phyloP scores from a whole-genome alignment of 78 protist species.

The Bigelowiella natans region DNA sequence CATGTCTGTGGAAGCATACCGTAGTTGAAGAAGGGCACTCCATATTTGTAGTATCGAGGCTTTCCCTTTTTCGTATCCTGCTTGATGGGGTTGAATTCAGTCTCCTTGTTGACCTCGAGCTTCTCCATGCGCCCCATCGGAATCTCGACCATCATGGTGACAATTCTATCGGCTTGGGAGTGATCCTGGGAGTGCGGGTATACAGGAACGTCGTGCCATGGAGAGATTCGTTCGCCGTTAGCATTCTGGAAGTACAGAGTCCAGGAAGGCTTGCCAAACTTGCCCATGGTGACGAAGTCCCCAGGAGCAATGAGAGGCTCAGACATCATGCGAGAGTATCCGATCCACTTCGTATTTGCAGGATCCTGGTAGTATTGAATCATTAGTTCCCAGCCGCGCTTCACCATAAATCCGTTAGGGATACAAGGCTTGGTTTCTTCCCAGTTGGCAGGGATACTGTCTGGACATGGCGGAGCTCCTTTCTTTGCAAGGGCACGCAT shows the following conservation, averaged over 20 bases:
- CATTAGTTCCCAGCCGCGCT: constrained; percentile 6
- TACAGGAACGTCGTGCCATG: constrained; percentile 44
- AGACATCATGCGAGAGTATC: background rate
- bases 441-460: background rate
- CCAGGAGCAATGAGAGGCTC: background rate
- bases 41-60: constrained; percentile 38
- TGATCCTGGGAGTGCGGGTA: background rate
- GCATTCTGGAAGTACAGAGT: background rate
- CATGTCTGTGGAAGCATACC: constrained; percentile 47
- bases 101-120: constrained; percentile 36
- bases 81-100: constrained; percentile 33
- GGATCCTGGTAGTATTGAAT: constrained; percentile 10
- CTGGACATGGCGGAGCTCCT: constrained; percentile 24
- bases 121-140: constrained; percentile 9
- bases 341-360: constrained; percentile 5
- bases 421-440: background rate
- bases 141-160: background rate
- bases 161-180: background rate
- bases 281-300: background rate
- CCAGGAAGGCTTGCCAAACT: background rate
- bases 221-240: background rate
- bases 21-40: constrained; percentile 33
- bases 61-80: constrained; percentile 31
- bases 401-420: constrained; percentile 23
- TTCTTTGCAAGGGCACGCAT: constrained; percentile 23